Evolutionary conservation across 805 yeast species (phyloP), one percentile per base, ranked within the genome.

Genomic region (Lachancea quebecensis): DNA sequence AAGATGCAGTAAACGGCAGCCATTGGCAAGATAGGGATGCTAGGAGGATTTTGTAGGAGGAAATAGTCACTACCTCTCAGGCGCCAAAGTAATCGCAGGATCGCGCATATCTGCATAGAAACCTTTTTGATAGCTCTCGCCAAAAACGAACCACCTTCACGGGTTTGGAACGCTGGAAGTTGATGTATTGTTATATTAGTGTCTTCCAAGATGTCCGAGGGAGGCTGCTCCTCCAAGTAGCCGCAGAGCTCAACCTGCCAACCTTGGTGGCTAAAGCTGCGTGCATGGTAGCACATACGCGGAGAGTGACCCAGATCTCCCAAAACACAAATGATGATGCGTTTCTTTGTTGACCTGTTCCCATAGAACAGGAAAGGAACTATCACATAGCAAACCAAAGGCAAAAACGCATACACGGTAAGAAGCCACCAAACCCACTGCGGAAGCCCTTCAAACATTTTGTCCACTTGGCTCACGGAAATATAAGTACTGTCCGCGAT

Each of bases 241-340:
- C 99, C 99, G 61, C 95, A 85, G 30, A 93, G 63, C 47, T 83
- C 86, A 3, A 93, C 98, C 38, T 72, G 69, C 62, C 81, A 84
- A 0, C 89, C 93, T 14, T 69, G 64, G 1, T 64, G 57, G n/a
- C 84, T 75, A 54, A 93, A 80, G 44, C 91, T 82, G 46, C 72
- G 67, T 0, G 95, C 95, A 61, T 93, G 99, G 65, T 91, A 85
- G 53, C 82, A 75, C 85, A 91, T 93, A 48, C 99, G 72, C 6
- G 99, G 99, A 0, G 97, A 90, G 59, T 89, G 95, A 11, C 96
- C 96, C 44, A 93, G 60, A 59, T 91, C 98, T 1, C 99, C 99
- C 15, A 93, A 68, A 2, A 93, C 99, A 50, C 87, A 74, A 15
- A 93, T 79, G 9, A 85, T 73, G 5, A 87, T 80, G 42, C 87